A percentile compares a stretch with the other conserved stretches of the same genome.
These are phyloP conservation scores for Filosporella fistucella DNA, from an alignment of 495 filamentous ascomycete species.

Conservation along the genomic window DNA sequence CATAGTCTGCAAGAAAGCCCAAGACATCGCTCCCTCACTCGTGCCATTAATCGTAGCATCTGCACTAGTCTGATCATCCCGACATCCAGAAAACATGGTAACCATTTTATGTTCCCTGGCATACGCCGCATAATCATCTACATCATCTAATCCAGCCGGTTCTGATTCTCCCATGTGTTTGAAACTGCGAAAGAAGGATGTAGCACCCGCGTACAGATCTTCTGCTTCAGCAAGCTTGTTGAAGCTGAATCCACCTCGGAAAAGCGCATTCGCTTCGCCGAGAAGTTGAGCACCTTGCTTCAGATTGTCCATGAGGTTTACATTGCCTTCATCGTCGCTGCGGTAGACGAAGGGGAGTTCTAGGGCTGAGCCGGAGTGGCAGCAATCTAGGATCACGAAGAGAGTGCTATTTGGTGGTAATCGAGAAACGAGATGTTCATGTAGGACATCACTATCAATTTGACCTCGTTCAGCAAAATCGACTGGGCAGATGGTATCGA, in stretches of 20 bases:
- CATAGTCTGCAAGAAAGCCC: conserved; percentile 51
- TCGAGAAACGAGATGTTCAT: conserved; percentile 45
- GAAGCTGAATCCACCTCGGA: conserved; percentile 47
- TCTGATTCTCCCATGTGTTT: conserved; percentile 39
- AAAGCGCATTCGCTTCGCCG: conserved; percentile 39
- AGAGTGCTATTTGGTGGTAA: conserved; percentile 46
- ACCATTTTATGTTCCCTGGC: conserved; percentile 46
- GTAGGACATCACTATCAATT: conserved; percentile 45
- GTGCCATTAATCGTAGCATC: conserved; percentile 49
- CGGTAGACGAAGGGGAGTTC: conserved; percentile 55
- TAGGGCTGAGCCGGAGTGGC: conserved; percentile 55
- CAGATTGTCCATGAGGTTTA: conserved; percentile 50
- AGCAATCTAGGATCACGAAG: conserved; percentile 57
- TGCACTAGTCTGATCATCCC: conserved; percentile 55
- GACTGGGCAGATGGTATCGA: conserved; percentile 53
- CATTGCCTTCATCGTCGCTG: conserved; percentile 48
- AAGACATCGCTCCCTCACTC: conserved; percentile 51
- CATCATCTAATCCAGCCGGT: conserved; percentile 41
- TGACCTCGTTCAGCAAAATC: conserved; percentile 47
- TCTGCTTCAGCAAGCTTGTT: conserved; percentile 45
- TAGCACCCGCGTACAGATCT: conserved; percentile 48
- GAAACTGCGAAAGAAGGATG: conserved; percentile 47
- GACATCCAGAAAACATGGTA: conserved; percentile 56
- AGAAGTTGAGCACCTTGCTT: conserved; percentile 45
- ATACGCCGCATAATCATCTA: conserved; percentile 33